A percentile compares a stretch with the other conserved stretches of the same genome.
phyloP scores from a whole-genome alignment of 495 filamentous ascomycete genomes.

The Annulohypoxylon moriforme region DNA sequence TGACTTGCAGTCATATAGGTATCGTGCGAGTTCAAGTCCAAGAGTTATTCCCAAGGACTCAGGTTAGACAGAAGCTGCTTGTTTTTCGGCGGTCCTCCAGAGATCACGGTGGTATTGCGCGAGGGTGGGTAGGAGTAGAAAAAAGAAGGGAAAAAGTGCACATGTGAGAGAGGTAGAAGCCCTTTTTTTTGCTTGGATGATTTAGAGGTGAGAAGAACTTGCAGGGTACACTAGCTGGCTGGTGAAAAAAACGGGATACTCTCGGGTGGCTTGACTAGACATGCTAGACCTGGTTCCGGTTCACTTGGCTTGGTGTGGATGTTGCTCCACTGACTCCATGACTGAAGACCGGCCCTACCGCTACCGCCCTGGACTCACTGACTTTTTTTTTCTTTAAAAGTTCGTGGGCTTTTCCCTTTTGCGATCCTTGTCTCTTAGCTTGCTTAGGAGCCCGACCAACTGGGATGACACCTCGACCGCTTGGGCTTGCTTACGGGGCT shows the following conservation, averaged over 20 bases:
- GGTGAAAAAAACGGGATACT: constrained; percentile 34
- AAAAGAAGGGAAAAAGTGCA: constrained; percentile 22
- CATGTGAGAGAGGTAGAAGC: constrained; percentile 23
- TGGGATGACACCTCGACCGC: constrained; percentile 45
- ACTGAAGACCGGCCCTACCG: constrained; percentile 33
- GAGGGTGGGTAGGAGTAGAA: constrained; percentile 43
- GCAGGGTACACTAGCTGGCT: constrained; percentile 35
- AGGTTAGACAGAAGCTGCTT: constrained; percentile 27
- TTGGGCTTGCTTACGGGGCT: constrained; percentile 35
- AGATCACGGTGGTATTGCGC: constrained; percentile 42
- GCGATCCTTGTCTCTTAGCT: constrained; percentile 28
- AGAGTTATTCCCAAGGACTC: constrained; percentile 32
- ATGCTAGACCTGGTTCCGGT: constrained; percentile 33
- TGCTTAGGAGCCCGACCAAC: constrained; percentile 43
- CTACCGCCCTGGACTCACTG: constrained; percentile 22
- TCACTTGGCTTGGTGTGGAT: constrained; percentile 19
- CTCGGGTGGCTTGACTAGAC: constrained; percentile 33
- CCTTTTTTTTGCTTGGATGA: constrained; percentile 15
- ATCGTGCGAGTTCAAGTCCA: constrained; percentile 35
- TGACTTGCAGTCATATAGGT: constrained; percentile 39
- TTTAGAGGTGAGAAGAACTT: constrained; percentile 9
- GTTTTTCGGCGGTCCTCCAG: constrained; percentile 37
- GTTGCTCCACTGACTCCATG: constrained; percentile 34
- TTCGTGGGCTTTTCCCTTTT: constrained; percentile 29
- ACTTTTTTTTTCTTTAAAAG: constrained; percentile 7